Evolutionary conservation across 306 rosid species (phyloP).

Genomic region (Macrotyloma uniflorum): DNA sequence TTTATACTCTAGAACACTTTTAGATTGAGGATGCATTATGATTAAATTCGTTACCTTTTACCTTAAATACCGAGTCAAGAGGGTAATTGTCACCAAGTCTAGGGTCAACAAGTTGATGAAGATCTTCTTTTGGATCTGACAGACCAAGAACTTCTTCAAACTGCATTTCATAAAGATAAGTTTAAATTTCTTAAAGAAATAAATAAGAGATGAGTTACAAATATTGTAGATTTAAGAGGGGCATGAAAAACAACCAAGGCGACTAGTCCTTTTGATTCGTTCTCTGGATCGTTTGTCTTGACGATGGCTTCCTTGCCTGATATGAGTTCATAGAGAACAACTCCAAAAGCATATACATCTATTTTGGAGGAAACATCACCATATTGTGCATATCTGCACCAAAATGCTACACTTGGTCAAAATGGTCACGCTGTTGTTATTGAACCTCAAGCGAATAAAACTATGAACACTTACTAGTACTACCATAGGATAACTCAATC

Average conservation of each 20-base stretch:
- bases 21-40: neutral
- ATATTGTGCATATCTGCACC: conserved; percentile 66
- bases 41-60: conserved; percentile 45
- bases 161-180: conserved; percentile 49
- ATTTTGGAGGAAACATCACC: conserved; percentile 70
- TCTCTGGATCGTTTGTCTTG: conserved; percentile 52
- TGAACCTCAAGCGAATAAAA: neutral
- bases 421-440: neutral
- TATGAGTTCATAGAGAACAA: conserved; percentile 67
- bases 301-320: conserved; percentile 69
- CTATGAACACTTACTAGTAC: neutral
- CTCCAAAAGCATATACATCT: conserved; percentile 82
- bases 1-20: neutral
- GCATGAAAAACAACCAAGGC: conserved; percentile 55
- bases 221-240: conserved; percentile 2
- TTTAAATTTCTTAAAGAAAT: neutral
- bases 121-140: conserved; percentile 57
- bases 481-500: neutral
- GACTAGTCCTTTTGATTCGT: conserved; percentile 65
- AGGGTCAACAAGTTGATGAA: conserved; percentile 56
- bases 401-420: conserved; percentile 27
- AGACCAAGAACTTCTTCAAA: conserved; percentile 60
- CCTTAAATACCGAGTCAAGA: conserved; percentile 63
- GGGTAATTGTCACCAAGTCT: conserved; percentile 53
- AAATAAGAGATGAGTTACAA: neutral